Base-by-base conservation (phyloP, 2,329 filamentous ascomycete genomes). In the Epichloe hybrida region DNA sequence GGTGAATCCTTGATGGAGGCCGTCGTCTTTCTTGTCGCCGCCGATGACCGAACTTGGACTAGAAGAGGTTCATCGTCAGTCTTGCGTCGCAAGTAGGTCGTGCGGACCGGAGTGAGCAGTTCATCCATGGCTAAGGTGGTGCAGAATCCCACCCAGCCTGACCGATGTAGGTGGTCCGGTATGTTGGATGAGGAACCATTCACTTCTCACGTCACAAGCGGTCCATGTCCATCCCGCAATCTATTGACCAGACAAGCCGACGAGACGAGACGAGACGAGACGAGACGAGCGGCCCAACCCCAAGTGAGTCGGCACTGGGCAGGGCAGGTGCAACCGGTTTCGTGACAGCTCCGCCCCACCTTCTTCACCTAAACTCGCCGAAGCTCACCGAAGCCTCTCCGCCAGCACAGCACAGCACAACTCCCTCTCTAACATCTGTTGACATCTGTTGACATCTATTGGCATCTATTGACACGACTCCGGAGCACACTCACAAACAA, bases 31-130 rank as follows among this genome's bases (percentile, higher is more conserved):
- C 46, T 47, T 23, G 53, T 57, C 6, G 54, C 38, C 36, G 41
- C 38, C 36, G 41, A 35, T 31, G 61, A 51, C 34, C 61, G 64
- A n/a, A 68, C 62, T 42, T 70, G 61, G 45, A 64, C 66, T 8
- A 72, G 59, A 20, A 72, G 58, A 13, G 67, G 61, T 41, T 71
- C 66, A 9, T 68, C 48, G 13, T 57, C 59, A 27, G 64, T 59
- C 44, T 57, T 65, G 39, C 62, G 58, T 49, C 70, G 70, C 44
- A 65, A 67, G 56, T 78, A 75, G 2, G 71, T 72, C 46, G 71
- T 74, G 68, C 72, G 77, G 56, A 79, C 68, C 1, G 72, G 76
- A 9, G 69, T 77, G 52, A 81, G 64, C 27, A 82, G 64, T 31
- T 72, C 72, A 51, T 80, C 77, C 79, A 82, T 83, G 31, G 46